Conservation (phyloP, 2,329 filamentous ascomycete genomes). For the Penicillium expansum region DNA sequence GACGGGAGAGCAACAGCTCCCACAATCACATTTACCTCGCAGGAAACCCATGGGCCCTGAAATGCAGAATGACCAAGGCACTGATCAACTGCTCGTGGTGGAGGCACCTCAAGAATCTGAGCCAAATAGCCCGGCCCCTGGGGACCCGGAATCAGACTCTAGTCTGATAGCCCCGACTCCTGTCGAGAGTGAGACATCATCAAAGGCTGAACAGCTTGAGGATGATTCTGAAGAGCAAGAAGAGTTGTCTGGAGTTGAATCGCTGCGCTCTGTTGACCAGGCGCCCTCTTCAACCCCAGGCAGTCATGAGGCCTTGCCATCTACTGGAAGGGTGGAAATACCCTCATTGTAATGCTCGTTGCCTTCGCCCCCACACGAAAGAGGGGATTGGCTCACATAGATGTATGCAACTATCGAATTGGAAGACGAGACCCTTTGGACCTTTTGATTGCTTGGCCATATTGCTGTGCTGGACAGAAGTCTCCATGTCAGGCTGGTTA, state of each 20-base stretch:
- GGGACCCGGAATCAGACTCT: constrained; percentile 20
- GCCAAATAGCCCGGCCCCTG: constrained; percentile 36
- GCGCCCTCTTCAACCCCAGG: not conserved
- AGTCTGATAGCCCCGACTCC: not conserved
- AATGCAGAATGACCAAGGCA: constrained; percentile 36
- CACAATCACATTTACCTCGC: constrained; percentile 52
- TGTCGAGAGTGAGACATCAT: constrained; percentile 7
- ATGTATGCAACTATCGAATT: constrained; percentile 2
- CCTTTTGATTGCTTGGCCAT: not conserved
- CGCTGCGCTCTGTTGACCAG: constrained; percentile 8
- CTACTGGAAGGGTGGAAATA: constrained; percentile 2
- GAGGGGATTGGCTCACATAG: not conserved
- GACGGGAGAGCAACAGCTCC: constrained; percentile 35
- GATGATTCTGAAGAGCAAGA: not conserved
- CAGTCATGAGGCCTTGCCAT: not conserved
- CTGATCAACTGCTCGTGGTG: constrained; percentile 61
- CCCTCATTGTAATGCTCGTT: constrained; percentile 6
- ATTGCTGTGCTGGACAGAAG: not conserved
- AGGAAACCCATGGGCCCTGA: constrained; percentile 37
- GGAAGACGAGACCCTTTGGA: not conserved
- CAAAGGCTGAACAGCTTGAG: not conserved
- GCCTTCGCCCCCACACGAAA: not conserved
- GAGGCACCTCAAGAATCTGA: constrained; percentile 64
- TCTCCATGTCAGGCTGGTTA: not conserved
- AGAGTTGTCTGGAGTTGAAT: constrained; percentile 4